Percentiles rank a stretch among this genome's conserved stretches.
Evolutionary conservation across 345 rosid genomes (phyloP).

Genomic region (Barbarea vulgaris): DNA sequence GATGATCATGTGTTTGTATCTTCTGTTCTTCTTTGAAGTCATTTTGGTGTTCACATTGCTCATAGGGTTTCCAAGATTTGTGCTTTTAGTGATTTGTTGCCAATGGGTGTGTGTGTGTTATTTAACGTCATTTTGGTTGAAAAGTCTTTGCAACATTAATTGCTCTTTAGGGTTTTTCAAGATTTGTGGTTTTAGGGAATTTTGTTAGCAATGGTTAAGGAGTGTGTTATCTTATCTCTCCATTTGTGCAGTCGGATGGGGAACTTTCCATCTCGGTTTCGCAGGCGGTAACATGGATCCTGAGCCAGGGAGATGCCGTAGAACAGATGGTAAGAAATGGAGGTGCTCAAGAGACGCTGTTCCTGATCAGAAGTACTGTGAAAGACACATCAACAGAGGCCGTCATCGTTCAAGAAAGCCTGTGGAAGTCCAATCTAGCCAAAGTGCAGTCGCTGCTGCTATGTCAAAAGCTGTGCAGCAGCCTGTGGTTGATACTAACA

Average conservation of each 20-base stretch:
- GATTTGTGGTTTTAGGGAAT: background rate
- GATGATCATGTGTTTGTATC: background rate
- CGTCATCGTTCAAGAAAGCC: slow-evolving; percentile 93
- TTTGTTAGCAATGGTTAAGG: background rate
- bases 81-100: slow-evolving; percentile 10
- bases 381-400: slow-evolving; percentile 80
- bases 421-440: slow-evolving; percentile 69
- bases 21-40: background rate
- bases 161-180: background rate
- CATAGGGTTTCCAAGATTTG: background rate
- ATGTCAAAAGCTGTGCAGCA: slow-evolving; percentile 47
- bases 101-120: no score
- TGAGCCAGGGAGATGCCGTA: slow-evolving; percentile 76
- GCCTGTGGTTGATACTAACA: slow-evolving; percentile 33
- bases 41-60: slow-evolving; percentile 14
- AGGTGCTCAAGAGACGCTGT: slow-evolving; percentile 76
- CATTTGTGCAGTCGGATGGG: slow-evolving; percentile 60
- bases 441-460: slow-evolving; percentile 44
- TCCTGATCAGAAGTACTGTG: slow-evolving; percentile 80
- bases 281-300: slow-evolving; percentile 58
- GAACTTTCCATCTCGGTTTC: slow-evolving; percentile 61
- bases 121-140: background rate
- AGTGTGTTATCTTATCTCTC: background rate
- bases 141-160: background rate
- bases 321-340: slow-evolving; percentile 92